Evolutionary conservation across 192 early-diverging fungal genomes (phyloP), one percentile per base, ranked within the genome.

Genomic region (Mortierella claussenii): DNA sequence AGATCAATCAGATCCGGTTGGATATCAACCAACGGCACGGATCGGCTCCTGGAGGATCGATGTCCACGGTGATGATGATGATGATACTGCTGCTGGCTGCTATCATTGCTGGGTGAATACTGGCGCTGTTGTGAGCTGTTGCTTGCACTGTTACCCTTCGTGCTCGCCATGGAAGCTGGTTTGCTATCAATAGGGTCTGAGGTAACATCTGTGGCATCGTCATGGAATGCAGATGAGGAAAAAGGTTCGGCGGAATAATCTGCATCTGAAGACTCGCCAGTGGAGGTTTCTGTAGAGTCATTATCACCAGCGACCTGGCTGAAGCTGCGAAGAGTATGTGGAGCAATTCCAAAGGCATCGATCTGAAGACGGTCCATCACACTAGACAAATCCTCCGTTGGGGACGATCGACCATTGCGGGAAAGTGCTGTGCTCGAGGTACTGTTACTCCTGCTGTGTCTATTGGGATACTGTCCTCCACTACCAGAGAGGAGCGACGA

Each of bases 1-100:
- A 76, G 54, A 36, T 83, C 75, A 31, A 85, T 68, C 36, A 82
- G 52, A 36, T 82, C 59, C 2, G 55, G 73, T n/a, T 67, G 64
- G 31, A 76, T 56, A 67, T 76, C 73, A 13, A 76, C 59, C 46
- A 67, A 27, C 24, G 73, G 73, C 21, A 56, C 36, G 50, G 73
- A 76, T 28, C 65, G 63, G 30, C 58, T 50, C 31, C 73, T 60
- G 3, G 73, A 66, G 12, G 73, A 57, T 23, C 65, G 56, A 42
- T 55, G 37, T 13, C 37, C 37, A 40, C 37, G 37, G 33, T 30
- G 46, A n/a, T 9, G 52, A 20, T 27, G 30, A 15, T 54, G 32
- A 18, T 20, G 9, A 20, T 34, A n/a, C 30, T 34, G 8, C 8
- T 7, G 13, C 37, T 40, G 7, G 37, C 13, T 10, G 13, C 7